phyloP scores from a whole-genome alignment of 805 yeast species.

The Yarrowia sp. region DNA sequence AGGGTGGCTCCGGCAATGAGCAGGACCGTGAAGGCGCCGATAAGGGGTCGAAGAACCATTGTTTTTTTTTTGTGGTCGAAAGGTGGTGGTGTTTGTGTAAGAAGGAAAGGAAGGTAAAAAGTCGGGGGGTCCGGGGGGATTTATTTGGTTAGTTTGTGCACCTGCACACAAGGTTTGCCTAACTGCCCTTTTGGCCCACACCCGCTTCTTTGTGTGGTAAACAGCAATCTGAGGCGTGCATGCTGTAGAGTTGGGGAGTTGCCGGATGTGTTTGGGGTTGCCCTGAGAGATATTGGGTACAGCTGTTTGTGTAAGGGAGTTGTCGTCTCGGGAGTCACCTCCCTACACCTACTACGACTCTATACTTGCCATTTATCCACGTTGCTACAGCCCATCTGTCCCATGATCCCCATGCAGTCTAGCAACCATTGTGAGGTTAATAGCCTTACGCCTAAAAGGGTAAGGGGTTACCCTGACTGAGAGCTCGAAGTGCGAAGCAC shows the following conservation, averaged over 20 bases:
- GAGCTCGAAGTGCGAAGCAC: too few species aligned
- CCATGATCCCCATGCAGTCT: constrained; percentile 4
- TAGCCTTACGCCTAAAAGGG: constrained; percentile 13
- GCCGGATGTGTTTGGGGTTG: too few species aligned
- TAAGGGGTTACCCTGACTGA: constrained; percentile 6
- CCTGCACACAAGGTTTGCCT: background rate
- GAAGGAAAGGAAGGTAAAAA: background rate
- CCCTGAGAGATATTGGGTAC: too few species aligned
- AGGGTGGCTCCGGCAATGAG: constrained; percentile 48
- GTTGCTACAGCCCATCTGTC: background rate
- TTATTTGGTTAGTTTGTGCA: constrained; percentile 8
- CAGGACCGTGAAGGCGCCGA: constrained; percentile 38
- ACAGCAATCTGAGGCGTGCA: constrained; percentile 25
- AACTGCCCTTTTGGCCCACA: background rate
- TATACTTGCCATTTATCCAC: background rate
- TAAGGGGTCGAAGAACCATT: constrained; percentile 36
- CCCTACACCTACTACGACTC: background rate
- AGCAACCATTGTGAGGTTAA: constrained; percentile 24
- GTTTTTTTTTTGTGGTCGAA: background rate
- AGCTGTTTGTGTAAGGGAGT: too few species aligned
- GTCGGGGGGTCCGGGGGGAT: constrained; percentile 10
- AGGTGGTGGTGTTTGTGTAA: too few species aligned
- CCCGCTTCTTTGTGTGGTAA: constrained; percentile 21
- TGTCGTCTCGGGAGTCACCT: too few species aligned
- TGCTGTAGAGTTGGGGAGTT: constrained; percentile 1